Base-by-base conservation (phyloP, 2,329 filamentous ascomycete species). In the Sporothrix phasma region DNA sequence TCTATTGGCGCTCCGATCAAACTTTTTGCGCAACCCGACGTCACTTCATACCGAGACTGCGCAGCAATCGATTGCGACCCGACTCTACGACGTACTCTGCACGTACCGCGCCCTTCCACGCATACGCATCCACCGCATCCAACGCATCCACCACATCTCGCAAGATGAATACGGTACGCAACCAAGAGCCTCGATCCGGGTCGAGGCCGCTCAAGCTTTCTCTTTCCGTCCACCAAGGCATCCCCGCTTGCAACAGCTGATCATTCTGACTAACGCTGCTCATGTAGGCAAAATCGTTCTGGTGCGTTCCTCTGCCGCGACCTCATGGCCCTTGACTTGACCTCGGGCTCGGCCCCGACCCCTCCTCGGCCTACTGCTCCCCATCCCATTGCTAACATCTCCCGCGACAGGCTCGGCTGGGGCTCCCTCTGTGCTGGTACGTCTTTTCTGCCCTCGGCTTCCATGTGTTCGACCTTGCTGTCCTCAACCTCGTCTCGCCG, bases 391-490 rank as follows among this genome's bases (percentile, higher is more conserved):
- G 34, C 53, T 61, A 39, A 17, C n/a, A 22, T 59, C 34, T 66
- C 59, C 26, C 26, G 17, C 26, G 2, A 61, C 69, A 96, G 92
- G 89, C 79, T 93, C 72, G 94, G 94, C 73, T 97, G 91, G 94
- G 92, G 90, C 70, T 84, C 91, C 59, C 84, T 97, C 63, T 94
- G 92, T 73, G 81, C 88, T 70, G 92, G 89, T 92, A 84, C 66
- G 85, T 72, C 61, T 26, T 37, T 53, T 43, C 22, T n/a, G 11
- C n/a, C 45, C 60, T 59, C 41, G 31, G 61, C 22, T 26, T 37
- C n/a, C n/a, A n/a, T n/a, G n/a, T 37, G 7, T 15, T n/a, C n/a
- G n/a, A n/a, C n/a, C 34, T 37, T 13, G 8, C 53, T 62, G 65
- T 63, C 29, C 7, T 51, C 17, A 24, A n/a, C n/a, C n/a, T 19